Evolutionary conservation across 768 basidiomycete genomes (phyloP).

Genomic region (Collybiopsis confluens): DNA sequence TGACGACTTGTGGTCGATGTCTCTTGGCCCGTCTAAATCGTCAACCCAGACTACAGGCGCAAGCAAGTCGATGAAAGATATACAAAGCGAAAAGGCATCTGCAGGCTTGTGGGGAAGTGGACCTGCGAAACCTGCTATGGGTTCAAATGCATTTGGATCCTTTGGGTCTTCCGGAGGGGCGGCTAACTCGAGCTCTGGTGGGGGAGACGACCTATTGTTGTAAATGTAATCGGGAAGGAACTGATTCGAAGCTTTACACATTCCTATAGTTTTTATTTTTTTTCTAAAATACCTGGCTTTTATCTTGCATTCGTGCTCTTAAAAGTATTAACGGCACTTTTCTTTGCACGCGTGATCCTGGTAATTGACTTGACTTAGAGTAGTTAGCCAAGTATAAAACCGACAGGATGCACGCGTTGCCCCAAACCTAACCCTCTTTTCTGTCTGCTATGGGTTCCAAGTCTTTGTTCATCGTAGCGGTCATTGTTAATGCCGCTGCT

Average conservation of each 20-base stretch:
- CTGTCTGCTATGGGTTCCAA: neutral
- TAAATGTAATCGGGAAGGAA: slow-evolving; percentile 15
- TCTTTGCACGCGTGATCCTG: too few relatives aligned
- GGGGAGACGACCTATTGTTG: slow-evolving; percentile 40
- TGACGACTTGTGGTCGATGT: slow-evolving; percentile 87
- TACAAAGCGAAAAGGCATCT: slow-evolving; percentile 23
- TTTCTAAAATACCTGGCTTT: neutral
- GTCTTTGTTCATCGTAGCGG: slow-evolving; percentile 3
- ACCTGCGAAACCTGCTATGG: slow-evolving; percentile 10
- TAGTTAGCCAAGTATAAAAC: neutral
- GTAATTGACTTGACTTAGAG: too few relatives aligned
- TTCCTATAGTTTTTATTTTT: neutral
- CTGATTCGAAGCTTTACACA: too few relatives aligned
- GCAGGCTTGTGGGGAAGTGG: slow-evolving; percentile 72
- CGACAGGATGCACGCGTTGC: neutral
- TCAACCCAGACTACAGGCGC: slow-evolving; percentile 18
- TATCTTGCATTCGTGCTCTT: too few relatives aligned
- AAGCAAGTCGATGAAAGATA: slow-evolving; percentile 8
- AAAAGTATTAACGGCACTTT: too few relatives aligned
- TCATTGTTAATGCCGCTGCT: slow-evolving; percentile 6
- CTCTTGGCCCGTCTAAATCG: slow-evolving; percentile 53
- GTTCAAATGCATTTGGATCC: slow-evolving; percentile 25
- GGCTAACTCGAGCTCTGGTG: slow-evolving; percentile 17
- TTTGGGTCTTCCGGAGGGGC: slow-evolving; percentile 17
- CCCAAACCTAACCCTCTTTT: neutral